These are phyloP conservation scores for Alopecurus myosuroides DNA, from an alignment of 176 grass and related monocot genomes.

Conservation along the genomic window DNA sequence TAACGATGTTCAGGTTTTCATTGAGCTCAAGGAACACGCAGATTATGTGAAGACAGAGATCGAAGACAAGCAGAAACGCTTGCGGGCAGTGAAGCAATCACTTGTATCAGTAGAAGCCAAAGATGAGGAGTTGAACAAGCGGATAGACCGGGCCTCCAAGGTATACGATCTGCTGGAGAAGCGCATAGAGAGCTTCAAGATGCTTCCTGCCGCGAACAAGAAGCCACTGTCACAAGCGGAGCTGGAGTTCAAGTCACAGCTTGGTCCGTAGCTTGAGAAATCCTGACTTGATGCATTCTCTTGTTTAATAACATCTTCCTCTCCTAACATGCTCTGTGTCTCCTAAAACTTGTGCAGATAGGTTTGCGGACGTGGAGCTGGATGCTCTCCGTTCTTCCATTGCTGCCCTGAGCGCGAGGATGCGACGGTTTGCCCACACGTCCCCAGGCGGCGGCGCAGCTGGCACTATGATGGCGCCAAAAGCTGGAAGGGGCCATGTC, in stretches of 20 bases:
- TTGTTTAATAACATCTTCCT: not conserved
- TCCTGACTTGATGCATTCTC: not conserved
- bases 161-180: slow-evolving; percentile 69
- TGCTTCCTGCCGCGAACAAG: slow-evolving; percentile 75
- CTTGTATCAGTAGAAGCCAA: slow-evolving; percentile 64
- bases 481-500: slow-evolving; percentile 28
- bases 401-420: slow-evolving; percentile 60
- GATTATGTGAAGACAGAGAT: slow-evolving; percentile 65
- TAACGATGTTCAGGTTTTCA: slow-evolving; percentile 62
- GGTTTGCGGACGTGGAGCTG: slow-evolving; percentile 73
- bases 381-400: slow-evolving; percentile 73
- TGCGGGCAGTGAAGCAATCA: slow-evolving; percentile 58
- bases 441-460: not conserved
- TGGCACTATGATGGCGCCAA: slow-evolving; percentile 4
- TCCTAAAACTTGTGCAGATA: slow-evolving; percentile 48
- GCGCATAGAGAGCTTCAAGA: slow-evolving; percentile 80
- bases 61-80: slow-evolving; percentile 70
- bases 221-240: slow-evolving; percentile 88
- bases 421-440: slow-evolving; percentile 42
- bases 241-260: slow-evolving; percentile 81
- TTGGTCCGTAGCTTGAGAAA: slow-evolving; percentile 44
- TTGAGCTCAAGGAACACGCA: slow-evolving; percentile 82
- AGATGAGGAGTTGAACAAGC: slow-evolving; percentile 48
- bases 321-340: not conserved
- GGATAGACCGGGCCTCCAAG: slow-evolving; percentile 51